phyloP scores from a whole-genome alignment of 306 rosid genomes.

The Begonia peltatifolia region DNA sequence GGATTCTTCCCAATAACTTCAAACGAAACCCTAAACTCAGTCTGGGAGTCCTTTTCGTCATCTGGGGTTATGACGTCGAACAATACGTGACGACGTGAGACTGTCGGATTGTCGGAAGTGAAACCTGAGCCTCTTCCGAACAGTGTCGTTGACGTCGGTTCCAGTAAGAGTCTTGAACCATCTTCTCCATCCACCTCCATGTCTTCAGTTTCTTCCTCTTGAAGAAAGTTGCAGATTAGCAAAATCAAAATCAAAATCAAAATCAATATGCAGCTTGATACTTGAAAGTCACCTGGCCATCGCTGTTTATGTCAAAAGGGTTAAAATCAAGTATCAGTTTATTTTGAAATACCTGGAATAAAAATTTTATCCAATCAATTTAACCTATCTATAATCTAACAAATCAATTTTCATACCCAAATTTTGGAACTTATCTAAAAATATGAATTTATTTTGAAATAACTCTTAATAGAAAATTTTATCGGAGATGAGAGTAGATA shows the following conservation, averaged over 20 bases:
- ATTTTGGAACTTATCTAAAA: too few species aligned
- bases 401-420: too few species aligned
- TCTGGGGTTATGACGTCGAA: background rate
- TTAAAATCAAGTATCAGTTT: too few species aligned
- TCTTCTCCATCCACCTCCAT: background rate
- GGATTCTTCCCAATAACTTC: constrained; percentile 69
- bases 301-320: background rate
- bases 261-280: background rate
- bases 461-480: too few species aligned
- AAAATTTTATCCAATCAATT: too few species aligned
- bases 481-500: too few species aligned
- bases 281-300: background rate
- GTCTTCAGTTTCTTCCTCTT: background rate
- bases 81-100: too few species aligned
- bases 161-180: background rate
- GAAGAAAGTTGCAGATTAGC: background rate
- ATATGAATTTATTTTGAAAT: too few species aligned
- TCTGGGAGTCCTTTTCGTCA: constrained; percentile 2
- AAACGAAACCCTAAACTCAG: constrained; percentile 40
- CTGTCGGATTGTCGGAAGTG: background rate
- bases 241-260: too few species aligned
- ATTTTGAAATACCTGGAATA: too few species aligned
- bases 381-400: too few species aligned
- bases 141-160: background rate
- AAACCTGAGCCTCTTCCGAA: background rate